Percentiles rank a stretch among this genome's conserved stretches.
These are phyloP conservation scores for Crucibulum laeve DNA, from an alignment of 768 basidiomycete species.

Conservation along the genomic window DNA sequence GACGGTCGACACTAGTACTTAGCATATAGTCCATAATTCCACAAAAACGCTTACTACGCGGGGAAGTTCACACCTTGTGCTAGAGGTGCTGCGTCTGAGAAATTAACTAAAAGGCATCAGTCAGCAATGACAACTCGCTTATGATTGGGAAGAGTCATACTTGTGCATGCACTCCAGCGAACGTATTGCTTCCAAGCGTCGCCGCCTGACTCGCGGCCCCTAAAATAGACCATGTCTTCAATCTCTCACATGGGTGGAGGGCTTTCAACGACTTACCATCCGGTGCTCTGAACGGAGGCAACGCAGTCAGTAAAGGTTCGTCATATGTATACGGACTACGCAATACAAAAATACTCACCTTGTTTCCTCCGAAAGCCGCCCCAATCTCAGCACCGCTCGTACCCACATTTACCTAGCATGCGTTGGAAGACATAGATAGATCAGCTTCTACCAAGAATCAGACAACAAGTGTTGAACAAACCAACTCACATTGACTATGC, in stretches of 20 bases:
- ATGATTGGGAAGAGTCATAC: conserved; percentile 28
- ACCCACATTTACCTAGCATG: conserved; percentile 48
- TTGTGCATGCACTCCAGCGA: conserved; percentile 86
- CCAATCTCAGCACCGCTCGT: conserved; percentile 61
- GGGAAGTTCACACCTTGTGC: conserved; percentile 92
- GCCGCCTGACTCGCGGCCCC: conserved; percentile 95
- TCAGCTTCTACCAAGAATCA: conserved; percentile 38
- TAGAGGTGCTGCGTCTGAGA: conserved; percentile 81
- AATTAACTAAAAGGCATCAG: conserved; percentile 57
- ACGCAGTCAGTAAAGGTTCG: not conserved
- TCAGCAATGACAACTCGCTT: conserved; percentile 3
- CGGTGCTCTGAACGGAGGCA: conserved; percentile 63
- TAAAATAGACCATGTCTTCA: conserved; percentile 28
- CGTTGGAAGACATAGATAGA: conserved; percentile 38
- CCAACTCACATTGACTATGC: conserved; percentile 81
- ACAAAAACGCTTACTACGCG: conserved; percentile 21
- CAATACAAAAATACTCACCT: conserved; percentile 42
- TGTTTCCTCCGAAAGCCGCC: conserved; percentile 93
- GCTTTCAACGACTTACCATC: conserved; percentile 52
- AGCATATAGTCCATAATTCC: not conserved
- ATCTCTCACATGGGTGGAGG: too few relatives aligned
- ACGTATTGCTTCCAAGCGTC: conserved; percentile 99
- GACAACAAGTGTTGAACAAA: conserved; percentile 4
- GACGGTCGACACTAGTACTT: too few relatives aligned
- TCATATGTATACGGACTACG: not conserved